phyloP scores from a whole-genome alignment of 371 early-diverging fungal genomes.

The Chytridiales sp. region DNA sequence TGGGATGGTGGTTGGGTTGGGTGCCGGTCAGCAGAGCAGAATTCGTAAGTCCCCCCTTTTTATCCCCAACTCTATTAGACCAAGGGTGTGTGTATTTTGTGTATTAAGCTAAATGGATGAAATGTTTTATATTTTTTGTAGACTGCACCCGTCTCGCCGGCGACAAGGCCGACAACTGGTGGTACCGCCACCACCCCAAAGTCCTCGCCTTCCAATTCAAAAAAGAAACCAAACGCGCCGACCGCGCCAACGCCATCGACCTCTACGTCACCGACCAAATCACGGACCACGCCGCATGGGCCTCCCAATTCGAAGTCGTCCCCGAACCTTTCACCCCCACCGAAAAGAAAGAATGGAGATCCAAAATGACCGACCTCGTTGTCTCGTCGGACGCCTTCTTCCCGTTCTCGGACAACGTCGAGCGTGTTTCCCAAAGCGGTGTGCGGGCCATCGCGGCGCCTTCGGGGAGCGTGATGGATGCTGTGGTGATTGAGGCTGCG shows the following conservation, averaged over 20 bases:
- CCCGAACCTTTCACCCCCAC: conserved; percentile 77
- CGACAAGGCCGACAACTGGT: conserved; percentile 98
- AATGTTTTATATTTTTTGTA: conserved; percentile 10
- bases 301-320: conserved; percentile 66
- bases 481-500: conserved; percentile 78
- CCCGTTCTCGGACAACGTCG: conserved; percentile 96
- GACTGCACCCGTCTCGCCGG: conserved; percentile 90
- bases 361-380: conserved; percentile 68
- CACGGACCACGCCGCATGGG: conserved; percentile 81
- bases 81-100: conserved; percentile 1
- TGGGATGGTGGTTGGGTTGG: conserved; percentile 97
- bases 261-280: conserved; percentile 84
- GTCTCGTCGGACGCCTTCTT: conserved; percentile 96
- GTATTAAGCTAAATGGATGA: background rate
- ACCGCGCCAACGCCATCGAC: conserved; percentile 96
- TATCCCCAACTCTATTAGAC: background rate
- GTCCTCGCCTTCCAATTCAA: conserved; percentile 81
- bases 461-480: conserved; percentile 87
- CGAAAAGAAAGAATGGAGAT: conserved; percentile 78
- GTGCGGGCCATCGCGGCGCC: conserved; percentile 89
- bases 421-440: conserved; percentile 83
- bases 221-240: conserved; percentile 85
- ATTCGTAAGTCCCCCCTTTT: conserved; percentile 58
- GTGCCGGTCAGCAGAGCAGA: conserved; percentile 97
- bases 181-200: conserved; percentile 93